Base-by-base conservation (phyloP, 768 basidiomycete genomes). In the Cystofilobasidium ferigula region DNA sequence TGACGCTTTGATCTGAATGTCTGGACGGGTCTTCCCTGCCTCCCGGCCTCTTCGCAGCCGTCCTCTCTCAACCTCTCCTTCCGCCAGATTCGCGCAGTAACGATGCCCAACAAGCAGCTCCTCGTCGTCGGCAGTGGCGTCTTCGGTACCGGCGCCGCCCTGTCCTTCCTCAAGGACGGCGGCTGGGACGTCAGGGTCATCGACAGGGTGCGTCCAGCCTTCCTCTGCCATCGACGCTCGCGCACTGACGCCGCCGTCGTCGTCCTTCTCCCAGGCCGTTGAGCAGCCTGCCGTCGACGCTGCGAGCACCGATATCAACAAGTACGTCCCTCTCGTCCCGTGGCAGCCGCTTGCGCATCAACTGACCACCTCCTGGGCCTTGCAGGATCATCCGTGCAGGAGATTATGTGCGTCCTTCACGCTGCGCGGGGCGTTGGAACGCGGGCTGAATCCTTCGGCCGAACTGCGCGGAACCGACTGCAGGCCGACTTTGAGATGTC, bases 101-200 rank as follows among this genome's bases (percentile, higher is more conserved):
- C n/a, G n/a, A n/a, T n/a, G n/a, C n/a, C n/a, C n/a, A n/a, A n/a
- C n/a, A n/a, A n/a, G n/a, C n/a, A n/a, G 2, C 45, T 59, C n/a
- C 63, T 64, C 14, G 30, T 64, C 26, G 63, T 64, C 47, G 65
- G 65, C 24, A 36, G 22, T 13, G 76, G 76, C 6, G 85, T 85
- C 69, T 93, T 93, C 73, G 92, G 92, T 8, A 78, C 89, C 58
- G 92, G 89, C 22, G 87, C 92, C 0, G 92, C 90, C 1, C 81
- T 84, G 70, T 84, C 89, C 73, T 83, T 94, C 60, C 78, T 93
- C 57, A 51, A 73, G 59, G 70, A 75, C 26, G 75, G 77, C 20
- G 86, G 87, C 22, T 91, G 85, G 76, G 72, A 85, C 64, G 81
- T 94, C 69, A 88, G 84, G 0, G 76, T 95, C 9, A 78, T 94